Base-by-base conservation (phyloP, 177 flowering plant genomes). In the Tripterygium wilfordii region DNA sequence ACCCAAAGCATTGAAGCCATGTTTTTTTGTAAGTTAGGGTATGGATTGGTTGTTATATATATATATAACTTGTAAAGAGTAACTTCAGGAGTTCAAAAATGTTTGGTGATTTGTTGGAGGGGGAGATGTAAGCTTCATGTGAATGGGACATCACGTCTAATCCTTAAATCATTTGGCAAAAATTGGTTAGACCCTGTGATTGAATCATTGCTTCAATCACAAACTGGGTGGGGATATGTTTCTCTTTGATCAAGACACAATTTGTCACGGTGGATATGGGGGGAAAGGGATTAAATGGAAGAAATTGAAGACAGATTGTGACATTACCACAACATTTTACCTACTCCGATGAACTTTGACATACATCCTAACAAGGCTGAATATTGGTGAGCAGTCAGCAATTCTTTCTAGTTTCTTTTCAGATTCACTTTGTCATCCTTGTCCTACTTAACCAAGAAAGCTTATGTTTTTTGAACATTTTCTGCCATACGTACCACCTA, bases 51-150 rank as follows among this genome's bases (percentile, higher is more conserved):
- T 40, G 29, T 42, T 49, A 18, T 28, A 42, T 52, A 32, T 21
- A 16, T 1, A 5, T 9, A 8, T 40, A 40, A 4, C 4, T 20
- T 21, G 24, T 40, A 19, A 19, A 35, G 14, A n/a, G n/a, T n/a
- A n/a, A n/a, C n/a, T n/a, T n/a, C n/a, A n/a, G n/a, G 12, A 41
- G 25, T 14, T 33, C 10, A 6, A 45, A 49, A 54, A 45, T 19
- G 66, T 71, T 58, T 48, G 64, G 75, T 67, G 61, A 42, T 21
- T 42, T 12, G 26, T 36, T 31, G 60, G 60, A 51, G 45, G 63
- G 62, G 50, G 77, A 69, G 54, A 57, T 58, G 76, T 66, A 36
- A 42, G 25, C 32, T 53, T 73, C 79, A 45, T 48, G 28, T 20
- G 63, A 69, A 18, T 57, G 64, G 30, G 30, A 64, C 64, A 27